Evolutionary conservation across 2,329 filamentous ascomycete genomes (phyloP).

Genomic region (Cercospora zeina): DNA sequence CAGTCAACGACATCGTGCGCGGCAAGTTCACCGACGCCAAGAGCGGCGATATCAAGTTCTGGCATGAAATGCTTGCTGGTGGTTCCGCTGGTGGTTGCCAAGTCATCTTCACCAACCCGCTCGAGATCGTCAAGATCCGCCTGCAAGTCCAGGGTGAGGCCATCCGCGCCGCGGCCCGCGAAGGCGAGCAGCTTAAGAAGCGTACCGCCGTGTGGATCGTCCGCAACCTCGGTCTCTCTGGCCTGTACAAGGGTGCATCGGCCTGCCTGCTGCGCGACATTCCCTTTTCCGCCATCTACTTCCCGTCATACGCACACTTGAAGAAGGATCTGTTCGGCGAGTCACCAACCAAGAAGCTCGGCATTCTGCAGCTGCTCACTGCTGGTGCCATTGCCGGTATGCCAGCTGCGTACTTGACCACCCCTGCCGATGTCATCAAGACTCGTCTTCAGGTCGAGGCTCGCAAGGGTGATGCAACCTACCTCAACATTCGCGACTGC

Average conservation of each 20-base stretch:
- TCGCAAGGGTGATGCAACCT: slow-evolving; percentile 86
- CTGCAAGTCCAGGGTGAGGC: slow-evolving; percentile 97
- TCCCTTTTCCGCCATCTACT: slow-evolving; percentile 98
- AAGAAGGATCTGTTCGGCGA: slow-evolving; percentile 95
- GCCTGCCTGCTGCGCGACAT: slow-evolving; percentile 95
- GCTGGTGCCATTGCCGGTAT: slow-evolving; percentile 78
- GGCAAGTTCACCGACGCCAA: slow-evolving; percentile 71
- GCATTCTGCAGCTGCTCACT: slow-evolving; percentile 84
- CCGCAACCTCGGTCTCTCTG: slow-evolving; percentile 86
- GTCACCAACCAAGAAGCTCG: slow-evolving; percentile 79
- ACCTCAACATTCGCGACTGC: slow-evolving; percentile 83
- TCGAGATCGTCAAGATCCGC: slow-evolving; percentile 99
- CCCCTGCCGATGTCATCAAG: slow-evolving; percentile 98
- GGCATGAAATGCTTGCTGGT: slow-evolving; percentile 80
- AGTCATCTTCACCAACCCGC: slow-evolving; percentile 96
- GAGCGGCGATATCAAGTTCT: slow-evolving; percentile 68
- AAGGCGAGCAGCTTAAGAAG: slow-evolving; percentile 76
- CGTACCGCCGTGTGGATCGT: slow-evolving; percentile 98
- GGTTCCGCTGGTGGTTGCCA: slow-evolving; percentile 89
- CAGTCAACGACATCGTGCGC: slow-evolving; percentile 92
- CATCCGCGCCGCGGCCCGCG: slow-evolving; percentile 69
- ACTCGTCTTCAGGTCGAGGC: slow-evolving; percentile 96
- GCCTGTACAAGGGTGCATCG: slow-evolving; percentile 93
- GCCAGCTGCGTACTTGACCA: slow-evolving; percentile 76
- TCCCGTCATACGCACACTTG: slow-evolving; percentile 92